phyloP scores from a whole-genome alignment of 192 early-diverging fungal genomes.

The Mortierella claussenii region DNA sequence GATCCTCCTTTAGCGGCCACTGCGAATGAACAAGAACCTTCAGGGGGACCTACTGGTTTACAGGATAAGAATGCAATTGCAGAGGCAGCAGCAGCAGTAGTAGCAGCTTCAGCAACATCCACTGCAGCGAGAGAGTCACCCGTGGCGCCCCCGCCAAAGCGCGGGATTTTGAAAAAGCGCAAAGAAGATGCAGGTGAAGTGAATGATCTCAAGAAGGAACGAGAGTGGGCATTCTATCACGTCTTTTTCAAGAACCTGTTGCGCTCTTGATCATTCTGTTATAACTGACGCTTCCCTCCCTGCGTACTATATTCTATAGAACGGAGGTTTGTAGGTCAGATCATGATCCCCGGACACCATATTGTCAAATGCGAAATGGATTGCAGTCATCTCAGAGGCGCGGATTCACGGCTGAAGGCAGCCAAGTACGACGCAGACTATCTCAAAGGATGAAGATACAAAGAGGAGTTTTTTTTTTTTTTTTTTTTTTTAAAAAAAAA shows the following conservation, averaged over 20 bases:
- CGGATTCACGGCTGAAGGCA: slow-evolving; percentile 20
- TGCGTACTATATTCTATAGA: slow-evolving; percentile 3
- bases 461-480: too few species aligned
- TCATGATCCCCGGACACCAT: slow-evolving; percentile 84
- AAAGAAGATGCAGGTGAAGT: slow-evolving; percentile 12
- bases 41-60: not conserved
- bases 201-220: not conserved
- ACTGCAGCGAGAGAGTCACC: not conserved
- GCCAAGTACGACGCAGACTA: slow-evolving; percentile 20
- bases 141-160: not conserved
- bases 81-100: not conserved
- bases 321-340: slow-evolving; percentile 68
- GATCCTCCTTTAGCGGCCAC: not conserved
- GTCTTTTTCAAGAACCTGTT: too few species aligned
- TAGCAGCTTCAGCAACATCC: not conserved
- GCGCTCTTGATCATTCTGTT: too few species aligned
- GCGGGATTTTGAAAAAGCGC: not conserved
- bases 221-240: too few species aligned
- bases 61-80: not conserved
- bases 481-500: too few species aligned
- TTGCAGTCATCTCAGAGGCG: slow-evolving; percentile 33
- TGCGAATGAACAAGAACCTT: not conserved
- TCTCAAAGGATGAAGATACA: too few species aligned
- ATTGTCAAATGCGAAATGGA: slow-evolving; percentile 71
- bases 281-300: not conserved